These are phyloP conservation scores for Trametes cubensis DNA, from an alignment of 768 basidiomycete genomes.

Conservation along the genomic window DNA sequence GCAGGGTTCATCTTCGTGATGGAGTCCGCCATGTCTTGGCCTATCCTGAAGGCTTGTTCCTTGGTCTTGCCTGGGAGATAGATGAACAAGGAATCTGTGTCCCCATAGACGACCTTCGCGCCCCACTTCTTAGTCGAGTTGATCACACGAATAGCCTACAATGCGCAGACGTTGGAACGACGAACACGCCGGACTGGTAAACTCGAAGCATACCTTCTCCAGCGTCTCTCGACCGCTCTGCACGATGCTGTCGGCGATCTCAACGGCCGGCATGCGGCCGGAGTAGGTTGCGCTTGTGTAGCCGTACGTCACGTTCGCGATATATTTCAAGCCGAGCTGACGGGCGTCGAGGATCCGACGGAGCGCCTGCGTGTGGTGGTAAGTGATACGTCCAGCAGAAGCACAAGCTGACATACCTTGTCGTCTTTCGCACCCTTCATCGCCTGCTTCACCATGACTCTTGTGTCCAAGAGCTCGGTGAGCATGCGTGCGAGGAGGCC, in stretches of 20 bases:
- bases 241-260: conserved; percentile 97
- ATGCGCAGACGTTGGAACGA: not conserved
- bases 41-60: conserved; percentile 91
- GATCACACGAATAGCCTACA: conserved; percentile 80
- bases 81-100: conserved; percentile 95
- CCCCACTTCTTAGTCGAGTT: conserved; percentile 83
- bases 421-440: conserved; percentile 82
- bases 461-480: conserved; percentile 86
- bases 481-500: conserved; percentile 92
- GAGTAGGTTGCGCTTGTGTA: conserved; percentile 95
- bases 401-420: conserved; percentile 53
- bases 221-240: conserved; percentile 95
- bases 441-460: conserved; percentile 97
- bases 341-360: conserved; percentile 82
- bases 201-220: conserved; percentile 68
- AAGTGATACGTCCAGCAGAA: not conserved
- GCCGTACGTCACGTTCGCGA: conserved; percentile 93
- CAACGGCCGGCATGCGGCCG: conserved; percentile 97
- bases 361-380: conserved; percentile 57
- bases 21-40: conserved; percentile 87
- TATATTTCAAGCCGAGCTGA: conserved; percentile 91
- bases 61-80: conserved; percentile 89
- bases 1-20: conserved; percentile 86
- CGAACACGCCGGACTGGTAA: too few species aligned
- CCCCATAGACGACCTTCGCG: conserved; percentile 90